These are phyloP conservation scores for Trichomonascaceae sp. DNA, from an alignment of 1,139 yeast genomes.

Conservation along the genomic window DNA sequence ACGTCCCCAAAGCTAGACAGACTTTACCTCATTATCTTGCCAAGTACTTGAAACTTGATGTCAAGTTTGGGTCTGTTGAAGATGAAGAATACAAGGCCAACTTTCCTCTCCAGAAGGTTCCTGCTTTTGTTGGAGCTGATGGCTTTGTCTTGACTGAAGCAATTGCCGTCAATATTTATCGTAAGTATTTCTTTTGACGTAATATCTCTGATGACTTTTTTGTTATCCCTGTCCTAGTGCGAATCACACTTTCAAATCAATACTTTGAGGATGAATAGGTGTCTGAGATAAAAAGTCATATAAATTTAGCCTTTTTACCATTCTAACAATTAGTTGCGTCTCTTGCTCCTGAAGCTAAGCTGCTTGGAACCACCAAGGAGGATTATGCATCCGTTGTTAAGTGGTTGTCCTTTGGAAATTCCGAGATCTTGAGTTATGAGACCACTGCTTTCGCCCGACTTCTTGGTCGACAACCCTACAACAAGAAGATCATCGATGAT, in stretches of 20 bases:
- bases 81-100: constrained; percentile 44
- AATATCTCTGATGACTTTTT: constrained; percentile 3
- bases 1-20: constrained; percentile 22
- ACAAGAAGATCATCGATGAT: constrained; percentile 72
- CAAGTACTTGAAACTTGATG: constrained; percentile 66
- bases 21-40: constrained; percentile 57
- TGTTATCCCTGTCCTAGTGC: constrained; percentile 89
- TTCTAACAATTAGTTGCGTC: constrained; percentile 26
- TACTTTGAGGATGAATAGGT: constrained; percentile 9
- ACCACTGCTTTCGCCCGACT: constrained; percentile 40
- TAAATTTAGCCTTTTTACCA: background rate
- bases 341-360: constrained; percentile 31
- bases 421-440: constrained; percentile 52
- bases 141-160: constrained; percentile 76
- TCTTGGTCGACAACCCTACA: constrained; percentile 55
- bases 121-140: constrained; percentile 74
- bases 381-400: constrained; percentile 67
- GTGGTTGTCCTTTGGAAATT: constrained; percentile 79
- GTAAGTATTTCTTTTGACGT: constrained; percentile 23
- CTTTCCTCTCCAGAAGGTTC: constrained; percentile 72
- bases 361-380: constrained; percentile 59
- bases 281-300: constrained; percentile 5
- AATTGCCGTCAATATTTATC: constrained; percentile 57
- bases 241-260: constrained; percentile 7
- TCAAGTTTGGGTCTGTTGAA: constrained; percentile 43